Percentiles rank a stretch among this genome's conserved stretches.
Evolutionary conservation across 1,284 basidiomycete species (phyloP).

Genomic region (Puccinia coronata): DNA sequence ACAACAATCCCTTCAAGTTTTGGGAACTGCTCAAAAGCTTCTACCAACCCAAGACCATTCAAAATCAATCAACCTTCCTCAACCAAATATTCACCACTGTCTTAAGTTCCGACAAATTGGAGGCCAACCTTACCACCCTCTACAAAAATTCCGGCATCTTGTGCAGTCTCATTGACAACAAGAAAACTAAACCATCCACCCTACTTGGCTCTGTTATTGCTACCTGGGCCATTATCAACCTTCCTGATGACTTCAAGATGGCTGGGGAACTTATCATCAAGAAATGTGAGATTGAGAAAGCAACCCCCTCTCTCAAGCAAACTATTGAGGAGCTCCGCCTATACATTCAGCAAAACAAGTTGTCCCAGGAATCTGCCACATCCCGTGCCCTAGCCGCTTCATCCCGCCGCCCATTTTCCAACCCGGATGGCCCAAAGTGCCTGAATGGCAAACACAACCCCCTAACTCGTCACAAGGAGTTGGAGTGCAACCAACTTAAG

Average conservation of each 20-base stretch:
- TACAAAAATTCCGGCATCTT: not conserved
- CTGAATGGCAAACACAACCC: not conserved
- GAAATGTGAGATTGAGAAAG: no score
- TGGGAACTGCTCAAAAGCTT: not conserved
- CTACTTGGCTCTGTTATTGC: slow-evolving; percentile 8
- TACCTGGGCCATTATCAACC: no score
- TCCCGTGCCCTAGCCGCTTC: not conserved
- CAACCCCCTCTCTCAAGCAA: slow-evolving; percentile 9
- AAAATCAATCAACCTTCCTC: not conserved
- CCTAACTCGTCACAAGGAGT: not conserved
- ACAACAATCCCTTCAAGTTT: not conserved
- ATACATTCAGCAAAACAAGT: slow-evolving; percentile 12
- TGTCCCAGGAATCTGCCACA: not conserved
- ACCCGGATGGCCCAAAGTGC: not conserved
- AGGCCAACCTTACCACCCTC: not conserved
- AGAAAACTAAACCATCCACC: not conserved
- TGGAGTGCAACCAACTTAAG: not conserved
- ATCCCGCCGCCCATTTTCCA: not conserved
- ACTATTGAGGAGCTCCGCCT: slow-evolving; percentile 11
- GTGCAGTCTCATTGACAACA: no score
- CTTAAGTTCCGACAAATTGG: not conserved
- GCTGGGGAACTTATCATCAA: not conserved
- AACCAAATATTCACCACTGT: not conserved
- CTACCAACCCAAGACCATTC: no score
- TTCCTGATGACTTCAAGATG: not conserved